Percentiles rank a stretch among this genome's conserved stretches.
Conservation (phyloP, 2,329 filamentous ascomycete species). For the Xylaria sp. region DNA sequence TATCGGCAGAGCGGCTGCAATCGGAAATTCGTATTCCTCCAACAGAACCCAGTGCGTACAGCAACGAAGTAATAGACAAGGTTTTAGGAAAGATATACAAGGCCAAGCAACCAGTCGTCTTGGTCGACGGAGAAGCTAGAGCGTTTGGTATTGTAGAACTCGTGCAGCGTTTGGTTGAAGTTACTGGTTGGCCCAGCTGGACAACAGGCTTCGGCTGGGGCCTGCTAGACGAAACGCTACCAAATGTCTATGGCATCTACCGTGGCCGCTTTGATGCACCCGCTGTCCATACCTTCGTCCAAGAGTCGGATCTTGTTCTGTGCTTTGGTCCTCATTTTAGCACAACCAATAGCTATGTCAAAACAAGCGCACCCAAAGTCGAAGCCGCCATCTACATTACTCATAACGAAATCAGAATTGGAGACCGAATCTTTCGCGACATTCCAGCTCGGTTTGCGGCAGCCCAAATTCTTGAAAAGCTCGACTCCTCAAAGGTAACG, state of each 20-base stretch:
- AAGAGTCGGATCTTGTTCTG: slow-evolving; percentile 57
- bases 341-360: slow-evolving; percentile 57
- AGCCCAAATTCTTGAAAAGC: slow-evolving; percentile 37
- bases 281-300: slow-evolving; percentile 51
- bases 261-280: slow-evolving; percentile 54
- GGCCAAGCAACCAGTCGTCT: slow-evolving; percentile 59
- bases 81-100: slow-evolving; percentile 56
- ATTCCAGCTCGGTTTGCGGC: slow-evolving; percentile 41
- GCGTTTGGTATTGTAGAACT: slow-evolving; percentile 54
- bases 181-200: slow-evolving; percentile 59
- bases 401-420: slow-evolving; percentile 49
- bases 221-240: slow-evolving; percentile 58
- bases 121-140: slow-evolving; percentile 63
- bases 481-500: slow-evolving; percentile 42
- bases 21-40: slow-evolving; percentile 40
- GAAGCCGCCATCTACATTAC: slow-evolving; percentile 50
- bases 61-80: slow-evolving; percentile 48
- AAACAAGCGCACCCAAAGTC: slow-evolving; percentile 51
- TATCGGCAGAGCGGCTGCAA: slow-evolving; percentile 50
- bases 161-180: slow-evolving; percentile 55
- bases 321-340: slow-evolving; percentile 59
- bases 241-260: slow-evolving; percentile 62
- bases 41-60: slow-evolving; percentile 25
- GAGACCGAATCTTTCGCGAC: slow-evolving; percentile 48
- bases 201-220: slow-evolving; percentile 61